Conservation (phyloP, 495 filamentous ascomycete genomes). For the Mycothermus thermophilus region DNA sequence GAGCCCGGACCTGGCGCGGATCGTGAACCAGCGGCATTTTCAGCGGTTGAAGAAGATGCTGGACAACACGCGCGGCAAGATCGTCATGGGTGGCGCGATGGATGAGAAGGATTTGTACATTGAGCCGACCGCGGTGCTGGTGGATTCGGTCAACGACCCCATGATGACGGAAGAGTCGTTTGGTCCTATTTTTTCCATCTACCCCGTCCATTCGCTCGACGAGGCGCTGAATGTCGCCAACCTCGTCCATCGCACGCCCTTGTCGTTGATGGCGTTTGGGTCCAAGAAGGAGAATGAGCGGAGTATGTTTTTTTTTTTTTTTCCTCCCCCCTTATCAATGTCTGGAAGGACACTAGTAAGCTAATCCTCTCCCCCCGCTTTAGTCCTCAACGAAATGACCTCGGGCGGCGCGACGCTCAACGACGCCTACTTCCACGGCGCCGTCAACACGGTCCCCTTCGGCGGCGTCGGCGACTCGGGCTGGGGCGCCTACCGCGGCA, state of each 20-base stretch:
- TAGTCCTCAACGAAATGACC: conserved; percentile 47
- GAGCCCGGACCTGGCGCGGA: conserved; percentile 60
- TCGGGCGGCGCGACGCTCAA: conserved; percentile 74
- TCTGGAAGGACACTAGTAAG: no score
- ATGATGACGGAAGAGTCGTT: conserved; percentile 75
- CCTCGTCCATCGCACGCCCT: conserved; percentile 60
- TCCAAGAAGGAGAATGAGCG: conserved; percentile 56
- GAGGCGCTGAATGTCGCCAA: conserved; percentile 69
- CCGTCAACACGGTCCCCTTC: conserved; percentile 64
- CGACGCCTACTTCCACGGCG: conserved; percentile 68
- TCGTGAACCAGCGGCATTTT: conserved; percentile 68
- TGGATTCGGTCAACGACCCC: conserved; percentile 61
- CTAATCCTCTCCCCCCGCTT: conserved; percentile 5
- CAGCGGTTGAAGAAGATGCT: conserved; percentile 79
- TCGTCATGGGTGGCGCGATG: conserved; percentile 69
- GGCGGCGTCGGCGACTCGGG: conserved; percentile 85
- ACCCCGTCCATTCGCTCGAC: conserved; percentile 60
- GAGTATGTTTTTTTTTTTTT: conserved; percentile 26
- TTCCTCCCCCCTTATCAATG: background rate
- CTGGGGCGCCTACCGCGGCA: conserved; percentile 70
- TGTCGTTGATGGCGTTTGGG: conserved; percentile 77
- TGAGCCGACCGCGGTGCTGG: conserved; percentile 69
- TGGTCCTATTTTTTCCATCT: conserved; percentile 72
- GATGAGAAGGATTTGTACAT: conserved; percentile 69
- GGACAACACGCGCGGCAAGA: conserved; percentile 66